Evolutionary conservation across 2,329 filamentous ascomycete genomes (phyloP).

Genomic region (Emmonsiellopsis sp.): DNA sequence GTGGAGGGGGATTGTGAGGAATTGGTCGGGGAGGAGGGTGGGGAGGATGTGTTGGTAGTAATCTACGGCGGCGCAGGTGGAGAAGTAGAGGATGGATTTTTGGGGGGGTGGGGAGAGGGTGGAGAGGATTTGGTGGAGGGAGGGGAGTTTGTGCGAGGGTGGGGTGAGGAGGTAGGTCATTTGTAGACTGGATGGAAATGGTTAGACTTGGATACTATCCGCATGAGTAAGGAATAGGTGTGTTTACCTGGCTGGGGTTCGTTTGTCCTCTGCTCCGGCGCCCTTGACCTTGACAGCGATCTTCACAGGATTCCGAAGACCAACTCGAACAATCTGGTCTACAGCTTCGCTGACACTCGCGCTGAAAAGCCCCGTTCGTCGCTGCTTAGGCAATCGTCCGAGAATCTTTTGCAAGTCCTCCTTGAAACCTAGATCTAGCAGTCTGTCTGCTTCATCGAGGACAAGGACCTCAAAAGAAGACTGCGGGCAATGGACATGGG

Average conservation of each 20-base stretch:
- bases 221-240: not conserved
- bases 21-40: constrained; percentile 56
- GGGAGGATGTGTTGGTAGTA: constrained; percentile 82
- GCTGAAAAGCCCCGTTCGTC: constrained; percentile 87
- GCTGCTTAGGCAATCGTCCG: constrained; percentile 77
- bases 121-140: constrained; percentile 60
- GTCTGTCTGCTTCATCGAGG: constrained; percentile 85
- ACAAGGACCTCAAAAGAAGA: constrained; percentile 88
- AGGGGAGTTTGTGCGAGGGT: constrained; percentile 71
- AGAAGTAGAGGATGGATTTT: constrained; percentile 84
- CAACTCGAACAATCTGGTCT: constrained; percentile 83
- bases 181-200: constrained; percentile 51
- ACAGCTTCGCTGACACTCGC: constrained; percentile 95
- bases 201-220: constrained; percentile 12
- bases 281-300: constrained; percentile 88
- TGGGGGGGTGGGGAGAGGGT: constrained; percentile 65
- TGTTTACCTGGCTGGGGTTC: constrained; percentile 65
- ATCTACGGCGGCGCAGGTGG: constrained; percentile 88
- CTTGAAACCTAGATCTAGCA: constrained; percentile 91
- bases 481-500: constrained; percentile 77
- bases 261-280: constrained; percentile 67
- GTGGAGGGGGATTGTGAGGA: constrained; percentile 71
- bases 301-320: constrained; percentile 86
- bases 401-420: constrained; percentile 81
- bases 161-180: constrained; percentile 75